phyloP scores from a whole-genome alignment of 108 stramenopile species.

The Aurantiochytrium sp. region DNA sequence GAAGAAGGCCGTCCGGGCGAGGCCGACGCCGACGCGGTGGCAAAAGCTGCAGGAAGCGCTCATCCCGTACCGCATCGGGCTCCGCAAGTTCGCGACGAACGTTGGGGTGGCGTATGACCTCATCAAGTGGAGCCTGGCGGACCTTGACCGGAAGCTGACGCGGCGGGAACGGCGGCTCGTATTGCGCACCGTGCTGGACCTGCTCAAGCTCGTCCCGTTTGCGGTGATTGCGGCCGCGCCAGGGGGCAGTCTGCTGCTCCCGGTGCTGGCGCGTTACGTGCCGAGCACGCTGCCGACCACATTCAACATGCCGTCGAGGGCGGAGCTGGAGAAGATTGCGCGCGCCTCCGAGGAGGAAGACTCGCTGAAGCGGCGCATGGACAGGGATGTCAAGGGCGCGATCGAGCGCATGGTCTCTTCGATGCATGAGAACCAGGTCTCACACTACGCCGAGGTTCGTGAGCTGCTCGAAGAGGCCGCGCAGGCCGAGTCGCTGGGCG shows the following conservation, averaged over 20 bases:
- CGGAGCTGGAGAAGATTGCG: neutral
- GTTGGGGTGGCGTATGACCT: neutral
- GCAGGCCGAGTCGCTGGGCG: neutral
- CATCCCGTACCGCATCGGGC: neutral
- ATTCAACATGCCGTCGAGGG: neutral
- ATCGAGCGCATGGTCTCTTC: neutral
- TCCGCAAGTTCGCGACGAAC: neutral
- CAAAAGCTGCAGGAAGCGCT: neutral
- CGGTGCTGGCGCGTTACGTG: neutral
- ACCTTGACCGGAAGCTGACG: constrained; percentile 19
- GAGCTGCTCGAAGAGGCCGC: neutral
- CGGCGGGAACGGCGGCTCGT: constrained; percentile 4
- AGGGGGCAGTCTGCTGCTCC: neutral
- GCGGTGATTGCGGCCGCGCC: constrained; percentile 7
- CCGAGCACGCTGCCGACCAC: constrained; percentile 8
- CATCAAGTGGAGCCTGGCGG: neutral
- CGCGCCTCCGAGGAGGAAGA: neutral
- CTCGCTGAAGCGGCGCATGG: neutral
- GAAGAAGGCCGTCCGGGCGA: no score
- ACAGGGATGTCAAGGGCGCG: neutral
- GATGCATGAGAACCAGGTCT: neutral
- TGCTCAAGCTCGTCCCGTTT: neutral
- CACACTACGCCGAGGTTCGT: neutral
- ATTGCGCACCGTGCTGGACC: neutral
- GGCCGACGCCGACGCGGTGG: neutral